These are phyloP conservation scores for Coemansia sp. DNA, from an alignment of 192 early-diverging fungal species.

Conservation along the genomic window DNA sequence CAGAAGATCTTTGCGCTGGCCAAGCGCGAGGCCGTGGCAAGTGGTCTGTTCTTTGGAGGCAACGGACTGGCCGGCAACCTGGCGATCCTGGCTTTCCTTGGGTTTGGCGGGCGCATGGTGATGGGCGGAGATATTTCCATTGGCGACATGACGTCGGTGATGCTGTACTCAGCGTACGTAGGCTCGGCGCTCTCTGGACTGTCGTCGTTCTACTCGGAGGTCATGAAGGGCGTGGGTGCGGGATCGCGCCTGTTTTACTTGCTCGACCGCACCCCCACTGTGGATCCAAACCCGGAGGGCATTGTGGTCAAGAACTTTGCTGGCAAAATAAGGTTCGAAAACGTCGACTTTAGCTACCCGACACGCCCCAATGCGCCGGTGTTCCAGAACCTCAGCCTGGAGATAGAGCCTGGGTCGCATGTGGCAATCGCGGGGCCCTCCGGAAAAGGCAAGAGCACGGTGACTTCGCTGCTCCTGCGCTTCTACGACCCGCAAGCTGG, in stretches of 20 bases:
- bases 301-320: constrained; percentile 18
- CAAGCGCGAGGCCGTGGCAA: constrained; percentile 57
- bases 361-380: constrained; percentile 59
- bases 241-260: constrained; percentile 62
- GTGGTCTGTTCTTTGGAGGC: constrained; percentile 64
- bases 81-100: constrained; percentile 63
- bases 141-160: constrained; percentile 69
- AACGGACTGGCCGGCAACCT: constrained; percentile 65
- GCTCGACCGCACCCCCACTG: constrained; percentile 52
- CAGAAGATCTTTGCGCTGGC: constrained; percentile 47
- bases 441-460: constrained; percentile 70
- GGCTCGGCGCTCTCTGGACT: constrained; percentile 59
- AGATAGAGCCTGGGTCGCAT: constrained; percentile 58
- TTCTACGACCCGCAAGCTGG: constrained; percentile 70
- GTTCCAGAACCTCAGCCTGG: constrained; percentile 58
- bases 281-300: constrained; percentile 33
- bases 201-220: constrained; percentile 68
- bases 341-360: constrained; percentile 68
- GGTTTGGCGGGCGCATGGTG: constrained; percentile 67
- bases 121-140: constrained; percentile 58
- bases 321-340: constrained; percentile 59
- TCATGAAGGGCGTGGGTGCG: constrained; percentile 71
- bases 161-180: constrained; percentile 69
- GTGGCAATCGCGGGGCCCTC: constrained; percentile 57
- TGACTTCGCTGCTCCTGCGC: constrained; percentile 64